phyloP scores from a whole-genome alignment of 306 rosid genomes.

The Castanea sativa region DNA sequence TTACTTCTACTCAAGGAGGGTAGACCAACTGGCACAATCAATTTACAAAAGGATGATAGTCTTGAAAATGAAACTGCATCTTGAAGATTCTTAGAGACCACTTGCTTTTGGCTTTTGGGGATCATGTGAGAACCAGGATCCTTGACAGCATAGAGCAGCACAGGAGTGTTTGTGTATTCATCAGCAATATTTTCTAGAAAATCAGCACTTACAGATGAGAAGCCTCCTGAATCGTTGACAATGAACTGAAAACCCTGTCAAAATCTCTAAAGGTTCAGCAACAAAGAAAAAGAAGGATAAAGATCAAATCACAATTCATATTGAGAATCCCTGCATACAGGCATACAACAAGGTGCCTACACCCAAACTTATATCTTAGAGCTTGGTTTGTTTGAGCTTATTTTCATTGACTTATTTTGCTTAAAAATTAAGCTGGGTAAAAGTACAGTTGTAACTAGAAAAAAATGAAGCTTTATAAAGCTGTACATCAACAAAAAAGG shows the following conservation, averaged over 20 bases:
- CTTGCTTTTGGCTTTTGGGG: conserved; percentile 54
- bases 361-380: neutral
- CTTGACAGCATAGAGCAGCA: conserved; percentile 62
- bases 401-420: too few species aligned
- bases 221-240: conserved; percentile 85
- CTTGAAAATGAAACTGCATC: conserved; percentile 82
- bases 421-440: too few species aligned
- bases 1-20: conserved; percentile 72
- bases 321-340: neutral
- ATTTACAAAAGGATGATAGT: conserved; percentile 69
- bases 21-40: conserved; percentile 76
- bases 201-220: conserved; percentile 78
- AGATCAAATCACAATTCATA: neutral
- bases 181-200: conserved; percentile 78
- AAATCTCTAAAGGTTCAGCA: conserved; percentile 11
- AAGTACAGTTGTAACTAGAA: too few species aligned
- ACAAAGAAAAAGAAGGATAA: neutral
- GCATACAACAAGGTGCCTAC: neutral
- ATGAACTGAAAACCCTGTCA: conserved; percentile 86
- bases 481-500: neutral
- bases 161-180: conserved; percentile 70
- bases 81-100: conserved; percentile 63
- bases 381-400: too few species aligned
- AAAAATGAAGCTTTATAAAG: too few species aligned
- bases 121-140: conserved; percentile 42